phyloP scores from a whole-genome alignment of 1,284 basidiomycete species.

The Cystobasidiaceae sp. region DNA sequence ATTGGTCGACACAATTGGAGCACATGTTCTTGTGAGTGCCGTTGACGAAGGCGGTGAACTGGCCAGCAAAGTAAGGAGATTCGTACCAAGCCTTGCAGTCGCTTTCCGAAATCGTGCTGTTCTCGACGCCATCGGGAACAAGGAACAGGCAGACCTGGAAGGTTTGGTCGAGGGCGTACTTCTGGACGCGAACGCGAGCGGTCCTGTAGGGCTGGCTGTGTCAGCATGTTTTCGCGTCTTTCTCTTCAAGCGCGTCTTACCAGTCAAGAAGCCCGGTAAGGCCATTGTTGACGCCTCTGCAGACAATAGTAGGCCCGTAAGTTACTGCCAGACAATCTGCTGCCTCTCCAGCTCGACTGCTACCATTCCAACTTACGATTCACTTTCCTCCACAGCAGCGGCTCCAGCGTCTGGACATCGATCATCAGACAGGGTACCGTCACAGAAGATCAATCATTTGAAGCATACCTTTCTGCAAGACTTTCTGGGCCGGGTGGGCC shows the following conservation, averaged over 20 bases:
- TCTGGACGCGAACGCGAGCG: background rate
- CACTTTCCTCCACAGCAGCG: too few species aligned
- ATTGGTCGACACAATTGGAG: background rate
- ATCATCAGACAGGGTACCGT: too few species aligned
- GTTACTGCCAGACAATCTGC: too few species aligned
- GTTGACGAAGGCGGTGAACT: background rate
- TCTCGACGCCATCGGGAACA: background rate
- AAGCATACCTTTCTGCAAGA: too few species aligned
- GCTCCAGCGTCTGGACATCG: too few species aligned
- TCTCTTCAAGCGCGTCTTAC: background rate
- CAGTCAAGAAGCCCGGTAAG: background rate
- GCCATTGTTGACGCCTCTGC: too few species aligned
- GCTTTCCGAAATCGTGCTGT: background rate
- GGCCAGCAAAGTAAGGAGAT: background rate
- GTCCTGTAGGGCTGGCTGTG: background rate
- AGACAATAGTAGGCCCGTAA: too few species aligned
- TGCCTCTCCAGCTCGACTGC: too few species aligned
- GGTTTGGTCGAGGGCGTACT: background rate
- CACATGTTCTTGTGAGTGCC: background rate
- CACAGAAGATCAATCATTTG: too few species aligned
- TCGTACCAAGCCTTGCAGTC: background rate
- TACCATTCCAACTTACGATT: too few species aligned
- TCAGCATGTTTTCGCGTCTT: background rate
- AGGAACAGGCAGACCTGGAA: background rate
- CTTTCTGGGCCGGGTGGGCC: too few species aligned